Evolutionary conservation across 805 yeast species (phyloP).

Genomic region (Ogataea zsoltii): DNA sequence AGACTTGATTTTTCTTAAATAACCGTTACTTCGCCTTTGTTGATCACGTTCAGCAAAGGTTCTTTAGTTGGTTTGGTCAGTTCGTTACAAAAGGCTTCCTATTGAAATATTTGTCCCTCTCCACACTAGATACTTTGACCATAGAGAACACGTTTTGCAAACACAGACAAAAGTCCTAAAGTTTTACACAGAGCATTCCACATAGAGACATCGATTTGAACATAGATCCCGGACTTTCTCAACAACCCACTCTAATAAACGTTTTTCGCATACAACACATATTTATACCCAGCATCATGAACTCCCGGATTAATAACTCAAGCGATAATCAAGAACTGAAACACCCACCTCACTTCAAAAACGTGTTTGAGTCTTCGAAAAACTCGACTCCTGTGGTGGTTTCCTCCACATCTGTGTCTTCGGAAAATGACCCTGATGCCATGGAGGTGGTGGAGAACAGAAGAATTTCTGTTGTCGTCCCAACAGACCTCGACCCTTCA

Average conservation of each 20-base stretch:
- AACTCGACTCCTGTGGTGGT: constrained; percentile 16
- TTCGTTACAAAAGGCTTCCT: neutral
- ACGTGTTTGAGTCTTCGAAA: constrained; percentile 33
- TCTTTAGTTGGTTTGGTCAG: neutral
- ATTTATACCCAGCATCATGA: constrained; percentile 31
- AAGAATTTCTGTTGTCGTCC: constrained; percentile 31
- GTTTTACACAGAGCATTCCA: neutral
- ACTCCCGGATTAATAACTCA: constrained; percentile 40
- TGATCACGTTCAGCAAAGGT: neutral
- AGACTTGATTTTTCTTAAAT: constrained; percentile 3
- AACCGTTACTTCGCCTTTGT: constrained; percentile 1
- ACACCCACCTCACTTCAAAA: constrained; percentile 34
- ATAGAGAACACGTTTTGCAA: neutral
- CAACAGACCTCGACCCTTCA: constrained; percentile 23
- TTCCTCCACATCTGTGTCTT: constrained; percentile 8
- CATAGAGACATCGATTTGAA: neutral
- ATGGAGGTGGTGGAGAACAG: constrained; percentile 29
- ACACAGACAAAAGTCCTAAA: neutral
- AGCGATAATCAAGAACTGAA: constrained; percentile 38
- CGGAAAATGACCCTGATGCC: constrained; percentile 15
- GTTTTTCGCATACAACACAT: neutral
- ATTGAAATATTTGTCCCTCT: too few relatives aligned
- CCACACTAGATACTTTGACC: neutral
- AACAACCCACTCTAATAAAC: neutral
- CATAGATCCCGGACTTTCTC: constrained; percentile 2